Conservation (phyloP, 768 basidiomycete species). For the Goffeauzyma gilvescens region DNA sequence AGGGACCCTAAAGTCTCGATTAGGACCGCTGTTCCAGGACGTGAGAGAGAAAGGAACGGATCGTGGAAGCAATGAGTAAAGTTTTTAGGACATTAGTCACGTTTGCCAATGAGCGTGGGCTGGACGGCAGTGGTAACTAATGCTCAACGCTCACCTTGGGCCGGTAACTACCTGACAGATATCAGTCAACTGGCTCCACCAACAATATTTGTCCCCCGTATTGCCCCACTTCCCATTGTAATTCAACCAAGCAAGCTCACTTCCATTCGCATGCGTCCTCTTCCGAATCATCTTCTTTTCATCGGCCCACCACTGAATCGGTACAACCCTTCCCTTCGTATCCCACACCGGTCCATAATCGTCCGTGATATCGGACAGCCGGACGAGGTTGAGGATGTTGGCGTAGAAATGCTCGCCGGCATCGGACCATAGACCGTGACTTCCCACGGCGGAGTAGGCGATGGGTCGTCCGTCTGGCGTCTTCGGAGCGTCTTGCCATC, state of each 20-base stretch:
- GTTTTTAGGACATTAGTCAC: neutral
- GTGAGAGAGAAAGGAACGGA: neutral
- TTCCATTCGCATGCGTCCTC: conserved; percentile 6
- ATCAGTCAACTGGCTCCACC: conserved; percentile 16
- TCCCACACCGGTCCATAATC: conserved; percentile 23
- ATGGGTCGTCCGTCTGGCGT: conserved; percentile 18
- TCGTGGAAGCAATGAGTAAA: neutral
- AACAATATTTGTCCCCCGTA: conserved; percentile 20
- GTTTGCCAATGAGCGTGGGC: no score
- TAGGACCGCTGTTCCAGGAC: conserved; percentile 14
- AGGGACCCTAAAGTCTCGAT: conserved; percentile 15
- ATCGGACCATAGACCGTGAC: conserved; percentile 23
- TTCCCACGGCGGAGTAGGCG: conserved; percentile 22
- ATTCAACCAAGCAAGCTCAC: conserved; percentile 21
- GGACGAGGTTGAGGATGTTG: conserved; percentile 19
- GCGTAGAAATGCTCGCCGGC: conserved; percentile 22
- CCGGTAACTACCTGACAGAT: conserved; percentile 17
- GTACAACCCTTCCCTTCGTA: conserved; percentile 15
- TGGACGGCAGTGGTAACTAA: no score
- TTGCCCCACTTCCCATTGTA: conserved; percentile 23
- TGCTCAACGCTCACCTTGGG: neutral
- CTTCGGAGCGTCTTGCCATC: conserved; percentile 21
- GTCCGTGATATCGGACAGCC: conserved; percentile 20
- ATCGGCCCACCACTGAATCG: conserved; percentile 16
- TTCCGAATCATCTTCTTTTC: neutral